Evolutionary conservation across 2,329 filamentous ascomycete species (phyloP).

Genomic region (Didymella segeticola): DNA sequence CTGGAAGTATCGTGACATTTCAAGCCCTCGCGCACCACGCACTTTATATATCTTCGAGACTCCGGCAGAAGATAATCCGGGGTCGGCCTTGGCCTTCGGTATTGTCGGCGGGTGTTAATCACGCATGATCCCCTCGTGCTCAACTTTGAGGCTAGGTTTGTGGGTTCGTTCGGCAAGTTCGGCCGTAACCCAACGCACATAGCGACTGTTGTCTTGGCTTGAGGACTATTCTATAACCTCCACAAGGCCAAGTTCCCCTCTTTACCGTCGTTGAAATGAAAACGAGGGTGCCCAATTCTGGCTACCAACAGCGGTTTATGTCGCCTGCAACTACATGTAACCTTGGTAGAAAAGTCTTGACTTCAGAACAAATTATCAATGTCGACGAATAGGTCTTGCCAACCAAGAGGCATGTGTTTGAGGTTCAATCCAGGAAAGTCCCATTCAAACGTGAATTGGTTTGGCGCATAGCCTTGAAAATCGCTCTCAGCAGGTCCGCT

Average conservation of each 20-base stretch:
- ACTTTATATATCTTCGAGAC: slow-evolving; percentile 2
- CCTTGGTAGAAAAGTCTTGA: background rate
- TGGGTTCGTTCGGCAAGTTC: slow-evolving; percentile 19
- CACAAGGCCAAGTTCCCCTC: too few relatives aligned
- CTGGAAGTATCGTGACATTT: background rate
- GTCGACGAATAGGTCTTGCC: slow-evolving; percentile 58
- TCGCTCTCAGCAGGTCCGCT: slow-evolving; percentile 52
- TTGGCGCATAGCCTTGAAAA: slow-evolving; percentile 61
- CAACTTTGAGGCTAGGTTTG: background rate
- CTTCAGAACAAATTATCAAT: slow-evolving; percentile 45
- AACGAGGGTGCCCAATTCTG: background rate
- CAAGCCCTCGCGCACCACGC: background rate
- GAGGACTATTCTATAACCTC: too few relatives aligned
- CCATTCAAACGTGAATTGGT: slow-evolving; percentile 65
- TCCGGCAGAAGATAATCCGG: background rate
- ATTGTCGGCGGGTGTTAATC: slow-evolving; percentile 1
- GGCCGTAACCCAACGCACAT: slow-evolving; percentile 17
- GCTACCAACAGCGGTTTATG: background rate
- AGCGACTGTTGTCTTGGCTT: too few relatives aligned
- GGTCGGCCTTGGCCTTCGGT: background rate
- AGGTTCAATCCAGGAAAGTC: slow-evolving; percentile 63
- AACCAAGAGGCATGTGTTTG: slow-evolving; percentile 56
- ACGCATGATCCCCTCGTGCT: background rate
- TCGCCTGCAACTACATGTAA: too few relatives aligned
- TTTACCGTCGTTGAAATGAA: too few relatives aligned